These are phyloP conservation scores for Exserohilum turcica DNA, from an alignment of 2,329 filamentous ascomycete species.

Conservation along the genomic window DNA sequence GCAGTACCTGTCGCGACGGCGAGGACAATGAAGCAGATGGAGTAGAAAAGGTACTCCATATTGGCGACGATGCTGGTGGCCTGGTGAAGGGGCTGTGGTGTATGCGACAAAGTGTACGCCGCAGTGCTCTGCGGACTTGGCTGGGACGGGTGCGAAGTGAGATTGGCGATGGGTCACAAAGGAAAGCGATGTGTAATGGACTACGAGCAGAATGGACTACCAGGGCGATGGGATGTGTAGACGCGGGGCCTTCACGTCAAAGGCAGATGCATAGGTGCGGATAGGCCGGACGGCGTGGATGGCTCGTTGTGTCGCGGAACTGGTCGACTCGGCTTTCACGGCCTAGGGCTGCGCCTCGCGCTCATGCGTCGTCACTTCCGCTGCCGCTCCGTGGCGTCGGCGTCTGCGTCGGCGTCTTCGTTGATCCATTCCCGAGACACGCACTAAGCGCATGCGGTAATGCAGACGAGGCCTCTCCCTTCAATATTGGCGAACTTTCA, in stretches of 20 bases:
- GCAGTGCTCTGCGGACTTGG: conserved; percentile 10
- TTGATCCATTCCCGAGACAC: conserved; percentile 30
- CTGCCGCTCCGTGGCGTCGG: conserved; percentile 5
- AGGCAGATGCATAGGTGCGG: conserved; percentile 5
- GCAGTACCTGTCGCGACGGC: conserved; percentile 69
- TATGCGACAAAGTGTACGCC: conserved; percentile 20
- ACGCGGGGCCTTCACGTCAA: conserved; percentile 4
- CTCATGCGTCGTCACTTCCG: conserved; percentile 23
- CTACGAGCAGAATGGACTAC: conserved; percentile 12
- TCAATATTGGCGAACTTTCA: conserved; percentile 30
- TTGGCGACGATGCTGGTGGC: conserved; percentile 28
- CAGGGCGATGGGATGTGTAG: conserved; percentile 8
- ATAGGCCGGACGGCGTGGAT: conserved; percentile 8
- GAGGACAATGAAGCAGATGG: conserved; percentile 72
- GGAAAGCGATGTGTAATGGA: conserved; percentile 10
- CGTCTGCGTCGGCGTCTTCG: conserved; percentile 14
- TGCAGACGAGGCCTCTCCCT: conserved; percentile 33
- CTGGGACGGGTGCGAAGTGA: conserved; percentile 12
- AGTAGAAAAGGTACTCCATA: conserved; percentile 85
- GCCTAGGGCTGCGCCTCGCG: conserved; percentile 14
- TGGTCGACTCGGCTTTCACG: conserved; percentile 18
- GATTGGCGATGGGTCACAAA: conserved; percentile 14
- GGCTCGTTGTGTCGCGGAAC: conserved; percentile 18
- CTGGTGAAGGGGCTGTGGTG: conserved; percentile 2
- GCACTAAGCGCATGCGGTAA: conserved; percentile 35